Base-by-base conservation (phyloP, 345 rosid genomes). In the Salix exigua region DNA sequence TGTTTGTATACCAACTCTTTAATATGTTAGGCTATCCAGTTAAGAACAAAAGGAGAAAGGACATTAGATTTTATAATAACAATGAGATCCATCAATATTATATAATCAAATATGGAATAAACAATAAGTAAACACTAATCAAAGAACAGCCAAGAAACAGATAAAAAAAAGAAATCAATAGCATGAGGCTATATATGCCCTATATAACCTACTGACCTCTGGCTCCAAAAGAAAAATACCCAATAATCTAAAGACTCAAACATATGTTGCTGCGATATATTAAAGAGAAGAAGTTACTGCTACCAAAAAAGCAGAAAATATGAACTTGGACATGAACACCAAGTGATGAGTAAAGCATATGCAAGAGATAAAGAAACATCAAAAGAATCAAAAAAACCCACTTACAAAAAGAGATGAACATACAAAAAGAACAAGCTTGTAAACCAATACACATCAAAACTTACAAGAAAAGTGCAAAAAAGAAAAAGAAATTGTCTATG, bases 341-440 rank as follows among this genome's bases (percentile, higher is more conserved):
- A 1, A 9, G 62, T n/a, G 62, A 55, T n/a, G 62, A 9, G 26
- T 8, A 55, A 55, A 9, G 62, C 62, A 55, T n/a, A n/a, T n/a
- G 9, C 23, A 55, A 21, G 62, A 55, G 28, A 55, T 40, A 44
- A 23, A 30, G 72, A 60, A 67, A 60, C 70, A 38, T 25, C 48
- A 51, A 48, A 73, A 66, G 19, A 79, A 37, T 16, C n/a, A n/a
- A n/a, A 73, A 53, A 66, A 9, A 77, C 81, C 73, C 72, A 78
- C 35, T 48, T 28, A 63, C 58, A 70, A 75, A 70, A n/a, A 33
- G 62, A 64, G 78, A 60, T 44, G 58, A 46, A 81, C 68, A 85
- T 69, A 75, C 70, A 73, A 67, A 61, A 73, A 42, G 75, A 83
- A 80, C 79, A 84, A 82, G 77, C 73, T 26, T 2, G 28, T 55